Conservation (phyloP, 208 protist species). For the Leishmania mexicana region DNA sequence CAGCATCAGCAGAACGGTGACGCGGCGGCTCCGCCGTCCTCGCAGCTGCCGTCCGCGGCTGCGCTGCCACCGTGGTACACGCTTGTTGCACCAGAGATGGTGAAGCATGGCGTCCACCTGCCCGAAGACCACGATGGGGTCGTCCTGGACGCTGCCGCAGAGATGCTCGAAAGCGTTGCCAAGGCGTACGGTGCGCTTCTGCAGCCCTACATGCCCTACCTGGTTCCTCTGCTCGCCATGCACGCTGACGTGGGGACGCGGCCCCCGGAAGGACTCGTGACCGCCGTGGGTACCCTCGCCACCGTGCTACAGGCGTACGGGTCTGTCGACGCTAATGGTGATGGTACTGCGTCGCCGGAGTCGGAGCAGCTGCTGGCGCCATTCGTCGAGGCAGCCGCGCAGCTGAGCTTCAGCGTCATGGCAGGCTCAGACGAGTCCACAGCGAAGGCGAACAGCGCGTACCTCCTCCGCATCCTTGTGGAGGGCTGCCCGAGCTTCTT, state of each 20-base stretch:
- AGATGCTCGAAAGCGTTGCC: slow-evolving; percentile 74
- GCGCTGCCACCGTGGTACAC: slow-evolving; percentile 41
- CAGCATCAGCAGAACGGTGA: slow-evolving; percentile 27
- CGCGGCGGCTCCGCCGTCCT: slow-evolving; percentile 15
- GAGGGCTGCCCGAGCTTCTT: slow-evolving; percentile 54
- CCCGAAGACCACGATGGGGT: slow-evolving; percentile 78
- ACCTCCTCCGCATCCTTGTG: slow-evolving; percentile 61
- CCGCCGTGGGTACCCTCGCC: slow-evolving; percentile 61
- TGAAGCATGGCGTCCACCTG: slow-evolving; percentile 30
- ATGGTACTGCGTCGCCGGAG: neutral
- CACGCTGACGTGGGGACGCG: slow-evolving; percentile 57
- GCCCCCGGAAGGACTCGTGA: slow-evolving; percentile 70
- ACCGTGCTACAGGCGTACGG: slow-evolving; percentile 55
- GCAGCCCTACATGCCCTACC: slow-evolving; percentile 40
- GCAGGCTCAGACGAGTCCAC: slow-evolving; percentile 63
- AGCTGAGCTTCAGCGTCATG: slow-evolving; percentile 53
- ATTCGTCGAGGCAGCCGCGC: slow-evolving; percentile 55
- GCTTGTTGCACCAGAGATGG: slow-evolving; percentile 30
- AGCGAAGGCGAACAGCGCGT: slow-evolving; percentile 68
- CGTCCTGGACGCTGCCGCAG: slow-evolving; percentile 61
- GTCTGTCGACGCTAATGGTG: slow-evolving; percentile 11
- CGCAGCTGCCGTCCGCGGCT: slow-evolving; percentile 14
- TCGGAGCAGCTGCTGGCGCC: slow-evolving; percentile 31
- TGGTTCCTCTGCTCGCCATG: slow-evolving; percentile 60
- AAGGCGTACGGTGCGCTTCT: slow-evolving; percentile 74